phyloP scores from a whole-genome alignment of 2,329 filamentous ascomycete genomes.

The Aphanoascus verrucosus region DNA sequence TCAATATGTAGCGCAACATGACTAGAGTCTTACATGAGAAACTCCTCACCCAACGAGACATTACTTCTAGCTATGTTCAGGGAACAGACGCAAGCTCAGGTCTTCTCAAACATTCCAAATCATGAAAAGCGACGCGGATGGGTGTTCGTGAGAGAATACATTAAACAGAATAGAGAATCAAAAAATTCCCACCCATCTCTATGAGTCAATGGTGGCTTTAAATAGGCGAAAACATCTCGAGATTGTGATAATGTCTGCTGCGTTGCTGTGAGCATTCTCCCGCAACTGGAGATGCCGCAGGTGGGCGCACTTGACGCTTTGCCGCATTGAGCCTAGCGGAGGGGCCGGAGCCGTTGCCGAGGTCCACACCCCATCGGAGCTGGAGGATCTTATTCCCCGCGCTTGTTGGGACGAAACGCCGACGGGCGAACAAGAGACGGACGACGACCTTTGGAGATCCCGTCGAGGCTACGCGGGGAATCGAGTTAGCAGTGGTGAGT shows the following conservation, averaged over 20 bases:
- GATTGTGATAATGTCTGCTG: slow-evolving; percentile 19
- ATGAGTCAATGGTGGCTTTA: slow-evolving; percentile 12
- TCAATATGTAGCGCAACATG: slow-evolving; percentile 13
- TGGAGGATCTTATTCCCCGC: slow-evolving; percentile 6
- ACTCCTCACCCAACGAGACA: slow-evolving; percentile 24
- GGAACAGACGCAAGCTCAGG: background rate
- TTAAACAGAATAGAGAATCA: background rate
- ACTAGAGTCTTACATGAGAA: slow-evolving; percentile 17
- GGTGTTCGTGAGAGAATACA: too few species aligned
- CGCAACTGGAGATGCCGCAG: background rate
- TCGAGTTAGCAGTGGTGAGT: background rate
- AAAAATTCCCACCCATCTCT: slow-evolving; percentile 1
- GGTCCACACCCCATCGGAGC: background rate
- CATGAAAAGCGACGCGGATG: too few species aligned
- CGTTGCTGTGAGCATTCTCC: slow-evolving; percentile 17
- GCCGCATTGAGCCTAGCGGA: background rate
- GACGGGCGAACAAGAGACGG: too few species aligned
- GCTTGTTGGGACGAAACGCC: background rate
- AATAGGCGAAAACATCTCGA: background rate
- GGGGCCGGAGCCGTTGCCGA: background rate
- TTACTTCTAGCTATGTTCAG: slow-evolving; percentile 10
- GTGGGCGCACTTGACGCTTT: background rate
- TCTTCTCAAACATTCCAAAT: background rate
- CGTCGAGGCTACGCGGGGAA: background rate
- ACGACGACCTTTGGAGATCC: background rate